Evolutionary conservation across 2,329 filamentous ascomycete species (phyloP), one percentile per base, ranked within the genome.

Genomic region (Colletotrichum tamarilloi): DNA sequence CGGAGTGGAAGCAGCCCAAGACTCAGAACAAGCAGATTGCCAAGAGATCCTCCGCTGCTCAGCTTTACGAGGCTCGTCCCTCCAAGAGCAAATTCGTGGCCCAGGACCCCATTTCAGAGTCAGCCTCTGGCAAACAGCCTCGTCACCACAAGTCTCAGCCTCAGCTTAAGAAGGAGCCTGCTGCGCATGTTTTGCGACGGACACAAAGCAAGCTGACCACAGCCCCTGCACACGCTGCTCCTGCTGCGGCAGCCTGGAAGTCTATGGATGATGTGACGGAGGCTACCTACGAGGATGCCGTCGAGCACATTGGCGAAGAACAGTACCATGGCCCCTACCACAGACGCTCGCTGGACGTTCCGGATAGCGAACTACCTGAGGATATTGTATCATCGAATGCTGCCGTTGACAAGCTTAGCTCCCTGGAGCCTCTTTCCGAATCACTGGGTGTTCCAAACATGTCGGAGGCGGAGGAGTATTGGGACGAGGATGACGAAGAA

Each of bases 401-500:
- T 4, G 59, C 59, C n/a, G 19, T 24, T 4, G 58, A 64, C 8
- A 68, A 70, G 46, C 56, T 30, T 35, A 12, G 32, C 16, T 28
- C 63, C 4, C 19, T 72, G n/a, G 68, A 72, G 16, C 42, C 56
- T 26, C 66, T 74, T 26, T 42, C 67, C n/a, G 64, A 73, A 30
- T 64, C 69, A 11, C 30, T 72, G 56, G 42, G 55, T 38, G 72
- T 69, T 38, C 72, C 77, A 3, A 22, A 32, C 16, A 62, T 70
- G 32, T 84, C 81, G 2, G 83, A 85, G 60, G 77, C 87, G 0
- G 92, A 94, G 77, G 93, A 95, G 80, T 93, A 92, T 77, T 95
- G 92, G 92, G 92, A 94, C 19, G 93, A 95, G 22, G 92, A 96
- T 30, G 93, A 94, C 14, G 94, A 95, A 75, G 86, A 84, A 19